Base-by-base conservation (phyloP, 805 yeast genomes). In the Candida rishiriensis region DNA sequence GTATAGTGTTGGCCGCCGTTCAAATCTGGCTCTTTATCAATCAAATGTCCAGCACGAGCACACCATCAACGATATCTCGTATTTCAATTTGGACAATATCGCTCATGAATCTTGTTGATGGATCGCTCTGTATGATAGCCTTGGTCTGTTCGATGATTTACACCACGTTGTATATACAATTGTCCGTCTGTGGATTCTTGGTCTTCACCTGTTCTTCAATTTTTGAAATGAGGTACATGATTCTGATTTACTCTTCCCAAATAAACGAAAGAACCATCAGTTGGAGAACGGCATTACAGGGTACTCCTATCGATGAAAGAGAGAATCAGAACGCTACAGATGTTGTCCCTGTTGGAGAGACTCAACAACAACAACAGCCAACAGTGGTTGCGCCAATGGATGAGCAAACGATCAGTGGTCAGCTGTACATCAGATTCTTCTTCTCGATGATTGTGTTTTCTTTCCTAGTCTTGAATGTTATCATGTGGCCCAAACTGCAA, bases 51-150 rank as follows among this genome's bases (percentile, higher is more conserved):
- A 65, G 70, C 29, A 75, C 86, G 3, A 78, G 75, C 52, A 86
- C 96, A 0, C 96, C 96, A 1, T 87, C 96, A 0, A 80, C 85
- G 5, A 73, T 86, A 29, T 80, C 90, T 3, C 75, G 83, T 41
- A 74, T 90, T 8, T 83, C 95, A 9, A 78, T 85, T 41, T 80
- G 79, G 71, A 67, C 89, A 3, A 66, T 88, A 29, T 77, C 82
- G 9, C 70, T 79, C 50, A 79, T 86, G 64, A 73, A 81, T 46
- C 53, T 81, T 36, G 74, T 78, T 10, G 97, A 89, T 63, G 87
- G 91, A 1, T 69, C 85, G 2, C 55, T 83, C 16, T 78, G 88
- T 13, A 71, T 86, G 64, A 57, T 81, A 30, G 77, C 82, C 38
- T 65, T 87, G 44, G 70, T 85, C 33, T 65, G 79, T 34, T 76